phyloP scores from a whole-genome alignment of 1,284 basidiomycete genomes.

The Boletus mariae region DNA sequence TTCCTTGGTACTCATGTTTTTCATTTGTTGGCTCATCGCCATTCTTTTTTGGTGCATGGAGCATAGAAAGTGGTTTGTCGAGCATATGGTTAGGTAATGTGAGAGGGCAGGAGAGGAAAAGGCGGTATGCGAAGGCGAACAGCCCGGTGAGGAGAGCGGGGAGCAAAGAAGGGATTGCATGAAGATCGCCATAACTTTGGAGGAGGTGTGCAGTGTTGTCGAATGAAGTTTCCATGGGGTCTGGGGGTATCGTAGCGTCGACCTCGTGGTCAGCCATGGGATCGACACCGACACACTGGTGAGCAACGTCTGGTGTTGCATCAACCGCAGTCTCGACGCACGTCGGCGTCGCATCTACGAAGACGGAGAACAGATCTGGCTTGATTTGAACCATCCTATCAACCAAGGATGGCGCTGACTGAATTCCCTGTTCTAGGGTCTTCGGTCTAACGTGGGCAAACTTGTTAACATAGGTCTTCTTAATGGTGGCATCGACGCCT shows the following conservation, averaged over 20 bases:
- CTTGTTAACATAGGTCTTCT: conserved; percentile 39
- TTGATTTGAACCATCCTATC: conserved; percentile 45
- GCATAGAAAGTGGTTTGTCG: conserved; percentile 34
- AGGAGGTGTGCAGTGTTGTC: conserved; percentile 27
- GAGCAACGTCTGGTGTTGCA: conserved; percentile 33
- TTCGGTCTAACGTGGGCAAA: conserved; percentile 48
- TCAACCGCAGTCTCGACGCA: conserved; percentile 32
- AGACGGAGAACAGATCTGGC: conserved; percentile 40
- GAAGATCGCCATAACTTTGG: conserved; percentile 23
- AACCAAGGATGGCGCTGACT: conserved; percentile 47
- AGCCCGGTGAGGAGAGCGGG: conserved; percentile 43
- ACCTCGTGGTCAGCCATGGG: conserved; percentile 30
- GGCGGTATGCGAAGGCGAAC: conserved; percentile 42
- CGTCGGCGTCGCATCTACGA: conserved; percentile 43
- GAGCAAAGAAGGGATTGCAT: conserved; percentile 30
- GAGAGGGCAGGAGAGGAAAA: conserved; percentile 45
- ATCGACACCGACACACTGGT: conserved; percentile 40
- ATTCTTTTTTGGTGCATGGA: conserved; percentile 32
- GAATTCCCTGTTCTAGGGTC: conserved; percentile 42
- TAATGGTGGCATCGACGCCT: conserved; percentile 53
- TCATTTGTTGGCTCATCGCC: conserved; percentile 27
- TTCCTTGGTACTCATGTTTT: conserved; percentile 31
- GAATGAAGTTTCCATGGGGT: conserved; percentile 27
- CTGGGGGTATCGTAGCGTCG: conserved; percentile 29
- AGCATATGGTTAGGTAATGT: conserved; percentile 40